Percentiles rank a stretch among this genome's conserved stretches.
These are phyloP conservation scores for Coemansia sp. DNA, from an alignment of 371 early-diverging fungal species.

Conservation along the genomic window DNA sequence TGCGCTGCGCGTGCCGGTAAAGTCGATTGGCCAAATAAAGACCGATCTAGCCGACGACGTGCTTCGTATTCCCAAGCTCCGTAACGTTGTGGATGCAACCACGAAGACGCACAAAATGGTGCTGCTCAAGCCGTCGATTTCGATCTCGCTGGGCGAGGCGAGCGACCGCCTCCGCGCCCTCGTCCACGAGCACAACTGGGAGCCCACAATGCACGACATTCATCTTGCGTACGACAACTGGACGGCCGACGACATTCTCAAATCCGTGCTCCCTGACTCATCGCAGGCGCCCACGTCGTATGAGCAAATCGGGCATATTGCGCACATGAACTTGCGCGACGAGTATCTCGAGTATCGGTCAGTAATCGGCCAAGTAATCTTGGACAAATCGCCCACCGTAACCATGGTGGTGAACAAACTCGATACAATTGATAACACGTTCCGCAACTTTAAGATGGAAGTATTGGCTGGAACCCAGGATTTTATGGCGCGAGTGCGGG, in stretches of 20 bases:
- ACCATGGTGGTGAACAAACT: constrained; percentile 95
- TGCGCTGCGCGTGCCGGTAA: constrained; percentile 69
- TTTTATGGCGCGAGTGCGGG: constrained; percentile 85
- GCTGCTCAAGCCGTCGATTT: constrained; percentile 59
- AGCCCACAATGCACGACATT: constrained; percentile 57
- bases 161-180: constrained; percentile 55
- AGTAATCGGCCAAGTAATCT: constrained; percentile 89
- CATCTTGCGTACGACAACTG: constrained; percentile 74
- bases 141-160: constrained; percentile 53
- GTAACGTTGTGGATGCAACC: constrained; percentile 67
- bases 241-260: constrained; percentile 84
- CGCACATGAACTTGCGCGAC: constrained; percentile 94
- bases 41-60: constrained; percentile 61
- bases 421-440: constrained; percentile 92
- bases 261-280: constrained; percentile 86
- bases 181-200: constrained; percentile 57
- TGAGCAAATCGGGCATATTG: constrained; percentile 95
- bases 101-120: constrained; percentile 60
- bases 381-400: constrained; percentile 93
- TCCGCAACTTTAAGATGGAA: constrained; percentile 96
- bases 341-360: constrained; percentile 85
- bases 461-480: constrained; percentile 87
- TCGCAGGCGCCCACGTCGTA: constrained; percentile 85
- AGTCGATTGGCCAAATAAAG: constrained; percentile 58
- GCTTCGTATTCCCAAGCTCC: constrained; percentile 68